Evolutionary conservation across 306 rosid genomes (phyloP).

Genomic region (Dalbergia oliveri): DNA sequence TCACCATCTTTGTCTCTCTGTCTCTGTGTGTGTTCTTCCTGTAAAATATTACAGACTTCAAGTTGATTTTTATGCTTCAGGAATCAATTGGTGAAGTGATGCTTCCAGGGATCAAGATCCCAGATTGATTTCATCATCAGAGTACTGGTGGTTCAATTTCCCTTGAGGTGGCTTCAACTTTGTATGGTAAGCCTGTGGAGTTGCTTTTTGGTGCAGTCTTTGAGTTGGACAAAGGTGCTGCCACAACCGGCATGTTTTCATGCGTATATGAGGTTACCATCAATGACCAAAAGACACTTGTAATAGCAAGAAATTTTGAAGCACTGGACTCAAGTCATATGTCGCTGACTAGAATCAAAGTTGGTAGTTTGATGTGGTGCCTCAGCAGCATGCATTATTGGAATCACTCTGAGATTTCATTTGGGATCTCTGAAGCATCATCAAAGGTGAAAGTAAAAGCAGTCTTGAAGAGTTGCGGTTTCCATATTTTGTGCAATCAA

Average conservation of each 20-base stretch:
- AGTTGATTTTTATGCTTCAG: neutral
- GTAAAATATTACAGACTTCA: neutral
- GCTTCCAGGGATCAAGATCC: constrained; percentile 27
- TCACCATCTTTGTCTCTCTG: neutral
- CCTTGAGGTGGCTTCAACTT: constrained; percentile 34
- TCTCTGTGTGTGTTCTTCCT: neutral
- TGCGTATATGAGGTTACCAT: neutral
- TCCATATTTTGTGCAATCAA: constrained; percentile 26
- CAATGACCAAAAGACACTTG: neutral
- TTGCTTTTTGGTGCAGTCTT: constrained; percentile 25
- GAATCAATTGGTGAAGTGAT: neutral
- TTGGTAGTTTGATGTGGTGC: constrained; percentile 16
- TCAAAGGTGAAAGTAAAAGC: constrained; percentile 7
- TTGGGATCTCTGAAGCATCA: constrained; percentile 8
- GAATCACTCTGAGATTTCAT: constrained; percentile 19
- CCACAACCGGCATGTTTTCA: neutral
- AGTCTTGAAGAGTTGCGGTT: constrained; percentile 27
- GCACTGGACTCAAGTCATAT: constrained; percentile 30
- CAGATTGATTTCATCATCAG: constrained; percentile 26
- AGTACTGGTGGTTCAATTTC: constrained; percentile 13
- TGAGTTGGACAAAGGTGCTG: constrained; percentile 1
- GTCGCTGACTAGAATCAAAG: neutral
- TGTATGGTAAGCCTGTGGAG: constrained; percentile 16
- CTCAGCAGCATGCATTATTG: constrained; percentile 8
- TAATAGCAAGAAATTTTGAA: neutral